phyloP scores from a whole-genome alignment of 345 rosid species.

The Lumnitzera littorea region DNA sequence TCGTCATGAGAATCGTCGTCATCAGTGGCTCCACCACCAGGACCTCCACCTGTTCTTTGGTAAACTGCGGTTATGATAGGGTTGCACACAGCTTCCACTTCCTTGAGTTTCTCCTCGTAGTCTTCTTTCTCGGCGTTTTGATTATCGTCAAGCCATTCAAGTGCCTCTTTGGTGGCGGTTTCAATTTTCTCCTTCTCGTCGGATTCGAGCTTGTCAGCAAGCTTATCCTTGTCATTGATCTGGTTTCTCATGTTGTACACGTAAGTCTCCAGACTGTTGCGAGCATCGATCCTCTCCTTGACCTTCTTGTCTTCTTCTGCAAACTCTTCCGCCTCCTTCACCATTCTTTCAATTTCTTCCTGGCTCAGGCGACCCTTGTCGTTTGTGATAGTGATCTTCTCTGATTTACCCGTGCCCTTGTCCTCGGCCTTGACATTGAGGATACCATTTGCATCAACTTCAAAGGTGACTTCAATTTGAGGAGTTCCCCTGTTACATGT shows the following conservation, averaged over 20 bases:
- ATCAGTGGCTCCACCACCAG: slow-evolving; percentile 40
- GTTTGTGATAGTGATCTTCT: slow-evolving; percentile 92
- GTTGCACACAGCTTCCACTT: slow-evolving; percentile 90
- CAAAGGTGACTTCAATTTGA: slow-evolving; percentile 94
- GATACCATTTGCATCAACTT: slow-evolving; percentile 94
- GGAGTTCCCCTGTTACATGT: slow-evolving; percentile 75
- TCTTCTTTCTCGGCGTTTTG: slow-evolving; percentile 83
- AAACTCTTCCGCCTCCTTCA: slow-evolving; percentile 86
- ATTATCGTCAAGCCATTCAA: slow-evolving; percentile 92
- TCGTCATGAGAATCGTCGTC: slow-evolving; percentile 59
- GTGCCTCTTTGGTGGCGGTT: slow-evolving; percentile 77
- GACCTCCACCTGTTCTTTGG: slow-evolving; percentile 79
- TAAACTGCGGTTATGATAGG: slow-evolving; percentile 83
- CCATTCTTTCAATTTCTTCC: slow-evolving; percentile 95
- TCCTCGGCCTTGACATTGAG: slow-evolving; percentile 90
- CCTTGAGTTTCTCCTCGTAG: slow-evolving; percentile 93
- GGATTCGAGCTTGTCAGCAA: slow-evolving; percentile 82
- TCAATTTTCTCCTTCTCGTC: slow-evolving; percentile 95
- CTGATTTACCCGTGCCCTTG: slow-evolving; percentile 79
- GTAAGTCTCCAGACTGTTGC: slow-evolving; percentile 83
- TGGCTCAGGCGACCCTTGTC: slow-evolving; percentile 95
- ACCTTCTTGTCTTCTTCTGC: slow-evolving; percentile 97
- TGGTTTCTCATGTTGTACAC: slow-evolving; percentile 97
- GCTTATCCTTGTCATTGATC: slow-evolving; percentile 83
- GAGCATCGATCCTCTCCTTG: slow-evolving; percentile 86